Evolutionary conservation across 768 basidiomycete genomes (phyloP), one percentile per base, ranked within the genome.

Genomic region (Daedalea quercina): DNA sequence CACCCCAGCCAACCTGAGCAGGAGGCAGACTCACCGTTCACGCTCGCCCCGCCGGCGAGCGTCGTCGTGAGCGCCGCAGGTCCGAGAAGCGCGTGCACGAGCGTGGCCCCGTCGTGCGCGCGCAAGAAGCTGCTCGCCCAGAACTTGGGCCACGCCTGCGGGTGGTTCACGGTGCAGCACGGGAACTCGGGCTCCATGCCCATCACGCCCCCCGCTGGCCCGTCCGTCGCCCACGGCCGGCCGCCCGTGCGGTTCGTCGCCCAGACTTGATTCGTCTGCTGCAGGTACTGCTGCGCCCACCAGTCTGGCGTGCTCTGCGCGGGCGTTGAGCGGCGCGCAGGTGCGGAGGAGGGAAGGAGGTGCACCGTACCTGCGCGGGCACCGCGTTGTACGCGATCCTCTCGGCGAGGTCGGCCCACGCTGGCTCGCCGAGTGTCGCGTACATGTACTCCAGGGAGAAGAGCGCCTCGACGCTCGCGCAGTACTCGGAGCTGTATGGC

Each of bases 241-340:
- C 72, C 57, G 42, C 76, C 76, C 72, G 74, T 17, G 67, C 74
- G 79, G 57, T 80, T 80, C 64, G 75, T 72, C 15, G 77, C 70
- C 0, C 75, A 76, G 35, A 81, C 74, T 58, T 81, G 80, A 56
- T 80, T 82, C 60, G 78, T 75, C 57, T 81, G 75, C 54, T 81
- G 81, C 15, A 81, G 64, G 57, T 81, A 82, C 61, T 81, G 79
- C 13, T 77, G 69, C 0, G 77, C 73, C 79, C 77, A 81, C 76
- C 81, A 80, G 58, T 75, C 78, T 79, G 43, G 44, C 47, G 28
- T 42, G 48, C n/a, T 44, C 19, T 41, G 22, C 40, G 22, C 7
- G 4, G 22, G 6, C 7, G 7, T 42, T 42, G 7, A 42, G 40
- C 15, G 22, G 15, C 6, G 4, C 4, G 40, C 17, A 22, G 22